A percentile compares a stretch with the other conserved stretches of the same genome.
phyloP scores from a whole-genome alignment of 2,329 filamentous ascomycete species.

The Calonectria hawksworthii region DNA sequence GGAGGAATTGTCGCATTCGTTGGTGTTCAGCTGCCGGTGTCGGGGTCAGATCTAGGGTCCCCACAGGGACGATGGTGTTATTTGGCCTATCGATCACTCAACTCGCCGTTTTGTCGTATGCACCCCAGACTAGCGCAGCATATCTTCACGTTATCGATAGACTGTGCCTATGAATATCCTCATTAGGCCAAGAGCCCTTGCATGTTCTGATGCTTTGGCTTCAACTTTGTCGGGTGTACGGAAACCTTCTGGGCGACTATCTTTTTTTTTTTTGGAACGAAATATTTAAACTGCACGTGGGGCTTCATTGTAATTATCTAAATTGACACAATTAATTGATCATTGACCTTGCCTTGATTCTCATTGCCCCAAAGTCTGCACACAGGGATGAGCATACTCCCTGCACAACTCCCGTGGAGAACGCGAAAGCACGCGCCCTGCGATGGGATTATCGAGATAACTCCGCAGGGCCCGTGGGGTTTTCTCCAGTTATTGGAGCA shows the following conservation, averaged over 20 bases:
- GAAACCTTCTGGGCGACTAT: neutral
- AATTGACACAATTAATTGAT: neutral
- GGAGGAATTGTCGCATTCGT: conserved; percentile 18
- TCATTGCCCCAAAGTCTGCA: neutral
- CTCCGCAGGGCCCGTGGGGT: conserved; percentile 20
- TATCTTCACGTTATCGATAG: neutral
- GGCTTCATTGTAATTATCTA: neutral
- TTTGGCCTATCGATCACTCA: conserved; percentile 45
- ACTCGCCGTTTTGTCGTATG: conserved; percentile 20
- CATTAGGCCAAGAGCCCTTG: conserved; percentile 8
- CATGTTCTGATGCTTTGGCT: neutral
- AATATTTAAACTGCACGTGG: neutral
- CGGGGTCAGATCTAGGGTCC: conserved; percentile 33
- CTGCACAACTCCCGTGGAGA: neutral
- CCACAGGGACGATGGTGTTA: conserved; percentile 45
- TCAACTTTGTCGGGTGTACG: neutral
- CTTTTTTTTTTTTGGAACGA: neutral
- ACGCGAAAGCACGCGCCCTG: neutral
- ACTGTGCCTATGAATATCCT: neutral
- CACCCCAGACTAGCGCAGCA: conserved; percentile 9
- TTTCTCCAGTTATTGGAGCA: conserved; percentile 9
- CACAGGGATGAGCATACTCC: neutral
- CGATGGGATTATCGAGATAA: conserved; percentile 25
- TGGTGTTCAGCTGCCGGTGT: conserved; percentile 34
- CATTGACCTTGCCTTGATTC: neutral